These are phyloP conservation scores for Aspergillus cejpii DNA, from an alignment of 2,329 filamentous ascomycete species.

Conservation along the genomic window DNA sequence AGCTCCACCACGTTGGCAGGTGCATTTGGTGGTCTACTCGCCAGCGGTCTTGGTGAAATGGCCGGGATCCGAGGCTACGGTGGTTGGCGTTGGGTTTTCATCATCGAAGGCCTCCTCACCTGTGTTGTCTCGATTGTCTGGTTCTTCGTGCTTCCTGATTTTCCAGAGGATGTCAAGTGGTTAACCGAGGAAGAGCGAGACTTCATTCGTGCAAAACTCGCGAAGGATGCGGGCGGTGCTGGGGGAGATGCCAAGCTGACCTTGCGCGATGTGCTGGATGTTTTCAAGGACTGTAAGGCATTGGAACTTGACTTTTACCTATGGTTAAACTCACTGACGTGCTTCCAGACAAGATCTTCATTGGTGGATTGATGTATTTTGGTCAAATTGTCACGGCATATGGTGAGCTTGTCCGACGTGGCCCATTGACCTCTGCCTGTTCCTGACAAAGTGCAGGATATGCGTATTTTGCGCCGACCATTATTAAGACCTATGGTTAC, in stretches of 20 bases:
- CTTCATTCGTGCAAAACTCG: slow-evolving; percentile 60
- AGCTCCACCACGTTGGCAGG: slow-evolving; percentile 58
- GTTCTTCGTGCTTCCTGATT: slow-evolving; percentile 65
- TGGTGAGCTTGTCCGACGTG: slow-evolving; percentile 31
- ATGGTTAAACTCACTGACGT: slow-evolving; percentile 11
- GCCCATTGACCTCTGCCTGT: slow-evolving; percentile 1
- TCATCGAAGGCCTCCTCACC: slow-evolving; percentile 60
- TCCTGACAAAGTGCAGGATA: slow-evolving; percentile 44
- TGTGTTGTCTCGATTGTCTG: slow-evolving; percentile 52
- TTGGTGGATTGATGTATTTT: slow-evolving; percentile 75
- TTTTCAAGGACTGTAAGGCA: slow-evolving; percentile 59
- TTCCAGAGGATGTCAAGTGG: slow-evolving; percentile 70
- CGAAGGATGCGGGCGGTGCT: slow-evolving; percentile 61
- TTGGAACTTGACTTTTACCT: neutral
- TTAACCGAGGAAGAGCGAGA: slow-evolving; percentile 61
- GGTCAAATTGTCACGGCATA: slow-evolving; percentile 72
- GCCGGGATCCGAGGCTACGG: slow-evolving; percentile 51
- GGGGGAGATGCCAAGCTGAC: slow-evolving; percentile 58
- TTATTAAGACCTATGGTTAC: slow-evolving; percentile 63
- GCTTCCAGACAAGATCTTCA: slow-evolving; percentile 53
- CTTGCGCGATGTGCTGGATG: slow-evolving; percentile 51
- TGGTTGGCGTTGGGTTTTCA: slow-evolving; percentile 48
- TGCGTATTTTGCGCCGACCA: slow-evolving; percentile 68
- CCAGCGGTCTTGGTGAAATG: slow-evolving; percentile 56
- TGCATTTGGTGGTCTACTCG: slow-evolving; percentile 57